phyloP scores from a whole-genome alignment of 345 rosid genomes.

The Carallia pectinifolia region DNA sequence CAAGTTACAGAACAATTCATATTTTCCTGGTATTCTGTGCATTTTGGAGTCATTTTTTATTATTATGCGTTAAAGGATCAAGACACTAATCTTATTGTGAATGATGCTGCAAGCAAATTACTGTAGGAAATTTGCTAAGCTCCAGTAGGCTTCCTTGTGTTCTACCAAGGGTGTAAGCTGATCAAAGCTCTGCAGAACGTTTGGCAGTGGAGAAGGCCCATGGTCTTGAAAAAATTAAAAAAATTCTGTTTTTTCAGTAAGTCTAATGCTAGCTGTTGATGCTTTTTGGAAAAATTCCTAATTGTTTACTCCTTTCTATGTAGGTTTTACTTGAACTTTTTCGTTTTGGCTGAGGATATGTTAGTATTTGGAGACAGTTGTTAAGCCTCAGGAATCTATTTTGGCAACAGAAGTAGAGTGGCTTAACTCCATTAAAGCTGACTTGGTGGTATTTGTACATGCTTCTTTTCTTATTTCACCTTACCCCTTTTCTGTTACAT shows the following conservation, averaged over 20 bases:
- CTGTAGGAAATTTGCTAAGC: constrained; percentile 44
- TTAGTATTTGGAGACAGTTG: constrained; percentile 96
- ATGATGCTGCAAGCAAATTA: constrained; percentile 86
- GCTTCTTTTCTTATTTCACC: neutral
- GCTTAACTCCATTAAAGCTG: constrained; percentile 90
- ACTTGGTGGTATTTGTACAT: constrained; percentile 63
- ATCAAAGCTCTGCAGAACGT: no score
- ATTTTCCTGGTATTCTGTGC: constrained; percentile 63
- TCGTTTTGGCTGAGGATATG: neutral
- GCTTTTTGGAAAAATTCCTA: no score
- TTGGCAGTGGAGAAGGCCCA: no score
- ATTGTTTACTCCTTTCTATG: no score
- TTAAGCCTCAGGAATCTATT: constrained; percentile 79
- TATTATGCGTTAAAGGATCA: constrained; percentile 12
- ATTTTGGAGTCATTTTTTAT: constrained; percentile 7
- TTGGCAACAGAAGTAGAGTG: constrained; percentile 79
- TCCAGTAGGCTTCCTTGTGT: constrained; percentile 60
- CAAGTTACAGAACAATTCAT: constrained; percentile 85
- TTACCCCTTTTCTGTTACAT: neutral
- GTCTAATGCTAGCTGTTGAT: no score
- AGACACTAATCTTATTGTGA: constrained; percentile 21
- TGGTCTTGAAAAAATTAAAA: no score
- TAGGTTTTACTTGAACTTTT: neutral
- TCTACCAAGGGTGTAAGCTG: constrained; percentile 59
- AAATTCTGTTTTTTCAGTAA: no score